A percentile compares a stretch with the other conserved stretches of the same genome.
These are phyloP conservation scores for Skeletonema potamos DNA, from an alignment of 108 stramenopile species.

Conservation along the genomic window DNA sequence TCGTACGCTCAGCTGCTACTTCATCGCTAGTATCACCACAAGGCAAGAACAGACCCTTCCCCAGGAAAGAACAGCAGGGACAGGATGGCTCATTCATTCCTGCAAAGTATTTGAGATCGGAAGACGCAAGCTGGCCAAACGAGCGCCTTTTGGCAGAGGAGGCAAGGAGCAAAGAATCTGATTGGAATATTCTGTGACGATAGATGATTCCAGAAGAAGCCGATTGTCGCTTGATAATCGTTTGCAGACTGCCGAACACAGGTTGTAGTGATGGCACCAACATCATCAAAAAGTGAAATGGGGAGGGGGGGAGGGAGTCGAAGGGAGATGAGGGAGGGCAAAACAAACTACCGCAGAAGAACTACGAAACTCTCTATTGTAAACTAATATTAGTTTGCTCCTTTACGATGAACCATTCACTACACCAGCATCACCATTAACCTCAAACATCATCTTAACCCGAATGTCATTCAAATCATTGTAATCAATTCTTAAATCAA, in stretches of 20 bases:
- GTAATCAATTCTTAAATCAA: neutral
- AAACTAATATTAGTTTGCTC: no score
- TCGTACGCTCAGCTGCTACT: neutral
- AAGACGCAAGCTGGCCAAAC: neutral
- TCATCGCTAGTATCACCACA: neutral
- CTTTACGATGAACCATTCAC: neutral
- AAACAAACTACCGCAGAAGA: no score
- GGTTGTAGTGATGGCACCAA: neutral
- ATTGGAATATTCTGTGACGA: neutral
- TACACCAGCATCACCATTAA: neutral
- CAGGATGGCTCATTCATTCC: conserved; percentile 16
- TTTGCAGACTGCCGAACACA: neutral
- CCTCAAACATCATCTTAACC: neutral
- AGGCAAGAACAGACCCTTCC: conserved; percentile 25
- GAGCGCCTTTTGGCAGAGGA: neutral
- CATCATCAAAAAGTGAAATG: neutral
- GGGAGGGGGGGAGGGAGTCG: no score
- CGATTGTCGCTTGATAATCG: neutral
- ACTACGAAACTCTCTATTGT: no score
- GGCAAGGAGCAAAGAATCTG: neutral
- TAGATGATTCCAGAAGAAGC: neutral
- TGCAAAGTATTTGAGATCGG: neutral
- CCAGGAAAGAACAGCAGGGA: conserved; percentile 47
- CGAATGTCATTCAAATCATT: neutral
- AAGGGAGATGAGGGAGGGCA: no score